Conservation (phyloP, 805 yeast genomes). For the Teunomyces funiuensis region DNA sequence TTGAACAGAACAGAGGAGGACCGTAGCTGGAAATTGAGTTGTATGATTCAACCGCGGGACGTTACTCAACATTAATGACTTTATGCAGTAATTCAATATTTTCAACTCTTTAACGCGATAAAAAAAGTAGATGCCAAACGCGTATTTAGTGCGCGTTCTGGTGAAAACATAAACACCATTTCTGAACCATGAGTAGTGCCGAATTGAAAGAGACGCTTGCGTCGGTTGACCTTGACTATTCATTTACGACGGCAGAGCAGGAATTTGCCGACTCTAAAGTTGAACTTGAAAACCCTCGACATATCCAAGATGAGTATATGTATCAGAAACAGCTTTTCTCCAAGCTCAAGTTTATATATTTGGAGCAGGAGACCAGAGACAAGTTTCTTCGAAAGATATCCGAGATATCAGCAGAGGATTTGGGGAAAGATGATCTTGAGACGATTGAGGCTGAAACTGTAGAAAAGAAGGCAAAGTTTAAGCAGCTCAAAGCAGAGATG, state of each 20-base stretch:
- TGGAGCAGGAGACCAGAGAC: slow-evolving; percentile 73
- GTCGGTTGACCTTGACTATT: slow-evolving; percentile 5
- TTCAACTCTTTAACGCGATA: too few relatives aligned
- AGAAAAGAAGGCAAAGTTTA: slow-evolving; percentile 23
- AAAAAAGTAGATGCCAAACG: too few relatives aligned
- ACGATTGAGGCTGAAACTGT: slow-evolving; percentile 21
- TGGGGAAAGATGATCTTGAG: slow-evolving; percentile 19
- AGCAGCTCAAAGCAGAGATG: slow-evolving; percentile 25
- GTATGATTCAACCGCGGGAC: slow-evolving; percentile 56
- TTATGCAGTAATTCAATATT: neutral
- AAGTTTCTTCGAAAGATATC: slow-evolving; percentile 57
- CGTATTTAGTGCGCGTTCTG: neutral
- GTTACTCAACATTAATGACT: slow-evolving; percentile 1
- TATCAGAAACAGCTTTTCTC: slow-evolving; percentile 45
- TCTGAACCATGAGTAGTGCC: slow-evolving; percentile 1
- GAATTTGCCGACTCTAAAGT: slow-evolving; percentile 13
- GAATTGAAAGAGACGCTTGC: slow-evolving; percentile 1
- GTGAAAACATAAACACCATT: neutral
- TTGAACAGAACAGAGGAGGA: slow-evolving; percentile 60
- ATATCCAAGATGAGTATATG: slow-evolving; percentile 31
- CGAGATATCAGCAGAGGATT: slow-evolving; percentile 23
- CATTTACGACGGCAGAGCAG: slow-evolving; percentile 7
- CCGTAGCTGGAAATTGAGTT: slow-evolving; percentile 72
- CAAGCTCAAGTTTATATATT: slow-evolving; percentile 60
- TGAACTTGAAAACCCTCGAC: slow-evolving; percentile 10